Base-by-base conservation (phyloP, 2,329 filamentous ascomycete species). In the Mollisia scopiformis region DNA sequence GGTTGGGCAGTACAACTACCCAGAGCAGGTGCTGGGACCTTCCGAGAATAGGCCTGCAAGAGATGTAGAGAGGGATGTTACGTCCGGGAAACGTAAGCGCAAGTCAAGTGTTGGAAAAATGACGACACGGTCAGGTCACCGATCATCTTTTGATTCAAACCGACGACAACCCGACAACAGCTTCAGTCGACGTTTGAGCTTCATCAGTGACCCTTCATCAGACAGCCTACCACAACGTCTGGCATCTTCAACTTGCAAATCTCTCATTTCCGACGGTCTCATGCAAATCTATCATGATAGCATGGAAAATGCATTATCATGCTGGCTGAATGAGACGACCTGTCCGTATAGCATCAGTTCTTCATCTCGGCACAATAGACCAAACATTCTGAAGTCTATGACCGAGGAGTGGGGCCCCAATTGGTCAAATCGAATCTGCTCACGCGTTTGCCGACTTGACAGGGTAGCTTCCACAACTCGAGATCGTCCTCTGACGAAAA, bases 211-310 rank as follows among this genome's bases (percentile, higher is more conserved):
- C 33, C 33, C 33, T 13, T 37, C 33, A 37, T 37, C 33, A 11
- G 11, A 37, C n/a, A 37, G 33, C 33, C 11, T 43, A 23, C 39
- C 39, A 21, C 16, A 43, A 43, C n/a, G n/a, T 21, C n/a, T 43
- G 39, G n/a, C 39, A 43, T 21, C 39, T 43, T 43, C n/a, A 19
- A 19, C 39, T 21, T 21, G n/a, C 39, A 43, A n/a, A 21, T 21
- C 16, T 41, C 74, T 79, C 27, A 76, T 83, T 58, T 77, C 77
- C 1, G 74, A 79, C 41, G 76, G 72, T 14, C 71, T 83, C 19
- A 70, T 83, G 54, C 76, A 75, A 47, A 79, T 84, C 33, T 84
- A 84, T 66, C 82, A 84, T 64, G 81, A 84, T 62, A 82, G 80
- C 30, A 75, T 84, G 63, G 82, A 84, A 63, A 79, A 82, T 65